phyloP scores from a whole-genome alignment of 2,329 filamentous ascomycete species.

The Aspergillus chevalieri region DNA sequence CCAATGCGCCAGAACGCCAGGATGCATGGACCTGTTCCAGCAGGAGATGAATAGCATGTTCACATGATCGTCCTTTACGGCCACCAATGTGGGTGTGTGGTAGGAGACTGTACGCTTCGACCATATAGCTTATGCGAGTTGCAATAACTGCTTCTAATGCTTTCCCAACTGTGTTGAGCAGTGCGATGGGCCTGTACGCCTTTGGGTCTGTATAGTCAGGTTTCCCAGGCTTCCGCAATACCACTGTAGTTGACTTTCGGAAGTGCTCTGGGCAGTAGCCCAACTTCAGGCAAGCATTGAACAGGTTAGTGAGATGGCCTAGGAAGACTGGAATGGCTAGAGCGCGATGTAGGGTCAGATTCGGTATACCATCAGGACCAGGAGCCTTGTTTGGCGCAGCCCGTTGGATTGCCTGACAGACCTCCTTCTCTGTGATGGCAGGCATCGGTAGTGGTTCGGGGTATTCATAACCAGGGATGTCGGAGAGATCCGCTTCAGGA shows the following conservation, averaged over 20 bases:
- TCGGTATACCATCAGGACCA: background rate
- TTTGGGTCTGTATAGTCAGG: slow-evolving; percentile 7
- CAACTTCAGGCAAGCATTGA: background rate
- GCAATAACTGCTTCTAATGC: slow-evolving; percentile 7
- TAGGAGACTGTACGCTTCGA: background rate
- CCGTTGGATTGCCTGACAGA: background rate
- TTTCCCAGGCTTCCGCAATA: slow-evolving; percentile 2
- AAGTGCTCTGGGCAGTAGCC: slow-evolving; percentile 6
- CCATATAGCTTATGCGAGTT: background rate
- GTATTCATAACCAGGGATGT: background rate
- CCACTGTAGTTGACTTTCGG: slow-evolving; percentile 1
- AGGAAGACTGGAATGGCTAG: background rate
- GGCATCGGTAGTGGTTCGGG: background rate
- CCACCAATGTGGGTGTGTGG: slow-evolving; percentile 1
- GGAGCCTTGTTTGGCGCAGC: background rate
- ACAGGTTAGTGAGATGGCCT: background rate
- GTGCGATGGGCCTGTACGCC: slow-evolving; percentile 9
- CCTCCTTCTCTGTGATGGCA: too few relatives aligned
- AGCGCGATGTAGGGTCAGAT: background rate
- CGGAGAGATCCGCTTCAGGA: background rate
- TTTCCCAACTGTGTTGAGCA: slow-evolving; percentile 11
- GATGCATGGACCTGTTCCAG: slow-evolving; percentile 1
- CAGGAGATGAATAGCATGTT: slow-evolving; percentile 9
- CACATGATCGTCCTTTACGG: slow-evolving; percentile 7
- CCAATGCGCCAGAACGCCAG: background rate